Base-by-base conservation (phyloP, 2,329 filamentous ascomycete genomes). In the Coniochaeta ligniaria region DNA sequence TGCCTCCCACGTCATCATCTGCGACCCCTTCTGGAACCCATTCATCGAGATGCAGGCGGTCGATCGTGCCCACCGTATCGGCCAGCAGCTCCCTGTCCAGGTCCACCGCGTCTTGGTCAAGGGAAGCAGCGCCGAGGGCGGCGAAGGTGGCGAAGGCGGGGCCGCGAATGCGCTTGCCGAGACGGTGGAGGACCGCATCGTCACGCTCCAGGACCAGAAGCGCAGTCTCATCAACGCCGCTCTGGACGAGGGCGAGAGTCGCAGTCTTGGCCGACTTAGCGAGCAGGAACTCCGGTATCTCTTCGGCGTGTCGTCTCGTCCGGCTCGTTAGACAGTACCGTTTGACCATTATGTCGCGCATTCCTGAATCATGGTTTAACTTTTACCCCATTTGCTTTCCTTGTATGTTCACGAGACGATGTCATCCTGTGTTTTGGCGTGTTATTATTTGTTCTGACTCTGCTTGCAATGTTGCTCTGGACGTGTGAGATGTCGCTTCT, bases 21-120 rank as follows among this genome's bases (percentile, higher is more conserved):
- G 96, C 70, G 92, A 96, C 70, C 92, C 92, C 0, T 96, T 96
- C 76, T 96, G 92, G 91, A 97, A 96, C 64, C 93, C 92, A 0
- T 96, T 89, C 70, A 89, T 96, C 57, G 93, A 96, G 75, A 91
- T 92, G 74, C 93, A 97, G 74, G 93, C 93, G 4, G 88, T 96
- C 58, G 93, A 96, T 71, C 89, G 93, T 24, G 91, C 92, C 2
- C 89, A 96, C 73, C 89, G 93, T 11, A 93, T 96, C 66, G 92
- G 92, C 0, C 93, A 97, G 75, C 76, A 80, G 65, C 81, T 82
- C 4, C 77, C 86, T 8, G 93, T 96, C 5, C 82, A 86, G 60
- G 88, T 97, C 1, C 92, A 96, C 71, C 87, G 91, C 4, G 83
- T 96, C 26, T 76, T 96, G 3, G 85, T 94, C 8, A 73, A 86